phyloP scores from a whole-genome alignment of 345 rosid genomes.

The Eucalyptus erythrocorys region DNA sequence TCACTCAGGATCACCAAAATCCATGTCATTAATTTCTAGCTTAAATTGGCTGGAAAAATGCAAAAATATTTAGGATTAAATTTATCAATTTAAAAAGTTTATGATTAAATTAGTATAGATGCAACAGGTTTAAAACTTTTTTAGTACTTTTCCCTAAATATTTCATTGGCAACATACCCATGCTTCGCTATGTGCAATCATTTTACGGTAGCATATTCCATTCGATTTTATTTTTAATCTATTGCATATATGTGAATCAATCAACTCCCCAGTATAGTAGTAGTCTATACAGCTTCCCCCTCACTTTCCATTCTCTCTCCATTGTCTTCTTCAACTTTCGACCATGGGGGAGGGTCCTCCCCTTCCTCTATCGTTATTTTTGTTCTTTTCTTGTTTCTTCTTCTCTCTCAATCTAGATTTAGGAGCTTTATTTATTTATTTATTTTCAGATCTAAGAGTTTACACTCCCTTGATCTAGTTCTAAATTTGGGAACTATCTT shows the following conservation, averaged over 20 bases:
- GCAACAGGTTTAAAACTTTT: too few species aligned
- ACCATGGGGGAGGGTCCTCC: not conserved
- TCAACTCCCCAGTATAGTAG: not conserved
- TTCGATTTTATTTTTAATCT: too few species aligned
- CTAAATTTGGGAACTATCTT: not conserved
- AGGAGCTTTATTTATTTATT: too few species aligned
- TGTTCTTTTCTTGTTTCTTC: not conserved
- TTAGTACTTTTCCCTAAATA: too few species aligned
- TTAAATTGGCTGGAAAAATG: too few species aligned
- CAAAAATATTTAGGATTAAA: too few species aligned
- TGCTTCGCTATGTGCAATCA: not conserved
- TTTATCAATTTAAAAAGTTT: too few species aligned
- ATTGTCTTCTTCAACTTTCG: not conserved
- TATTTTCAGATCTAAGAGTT: too few species aligned
- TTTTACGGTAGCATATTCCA: not conserved
- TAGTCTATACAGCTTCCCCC: not conserved
- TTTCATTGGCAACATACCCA: not conserved
- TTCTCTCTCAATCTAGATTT: not conserved
- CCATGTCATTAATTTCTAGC: too few species aligned
- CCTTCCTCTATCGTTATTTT: not conserved
- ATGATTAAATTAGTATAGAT: fast-evolving
- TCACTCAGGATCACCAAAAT: fast-evolving
- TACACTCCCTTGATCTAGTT: too few species aligned
- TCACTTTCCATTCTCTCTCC: not conserved
- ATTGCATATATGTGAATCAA: not conserved